A percentile compares a stretch with the other conserved stretches of the same genome.
Evolutionary conservation across 768 basidiomycete genomes (phyloP).

Genomic region (Rhodotorula taiwanensis): DNA sequence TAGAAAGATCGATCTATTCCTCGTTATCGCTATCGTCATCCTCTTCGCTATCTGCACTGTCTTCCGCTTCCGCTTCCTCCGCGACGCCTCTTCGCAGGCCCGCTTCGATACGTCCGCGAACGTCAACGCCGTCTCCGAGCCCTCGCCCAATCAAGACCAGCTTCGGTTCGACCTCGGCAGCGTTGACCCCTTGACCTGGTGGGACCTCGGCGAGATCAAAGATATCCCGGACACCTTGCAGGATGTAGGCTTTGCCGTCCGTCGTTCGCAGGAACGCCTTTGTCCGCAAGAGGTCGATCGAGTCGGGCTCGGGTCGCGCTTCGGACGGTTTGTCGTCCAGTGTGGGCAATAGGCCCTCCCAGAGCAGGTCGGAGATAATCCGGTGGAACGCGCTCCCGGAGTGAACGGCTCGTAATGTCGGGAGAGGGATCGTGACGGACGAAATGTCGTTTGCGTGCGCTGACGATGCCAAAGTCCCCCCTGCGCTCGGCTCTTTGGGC

Average conservation of each 20-base stretch:
- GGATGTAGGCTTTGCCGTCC: constrained; percentile 54
- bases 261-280: constrained; percentile 64
- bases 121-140: constrained; percentile 9
- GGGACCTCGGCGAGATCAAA: constrained; percentile 55
- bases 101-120: constrained; percentile 4
- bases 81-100: neutral
- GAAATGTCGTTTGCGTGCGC: constrained; percentile 64
- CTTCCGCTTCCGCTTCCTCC: neutral
- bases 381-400: constrained; percentile 54
- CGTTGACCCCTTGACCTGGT: neutral
- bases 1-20: too few species aligned
- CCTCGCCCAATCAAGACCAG: constrained; percentile 39
- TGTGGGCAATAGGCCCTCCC: constrained; percentile 60
- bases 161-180: constrained; percentile 18
- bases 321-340: constrained; percentile 1
- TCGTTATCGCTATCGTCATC: neutral
- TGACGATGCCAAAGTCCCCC: constrained; percentile 1
- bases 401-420: constrained; percentile 52
- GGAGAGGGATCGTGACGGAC: constrained; percentile 60
- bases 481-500: too few species aligned
- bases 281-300: constrained; percentile 67
- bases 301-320: neutral
- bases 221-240: constrained; percentile 86
- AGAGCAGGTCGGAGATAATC: constrained; percentile 74
- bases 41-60: neutral